phyloP scores from a whole-genome alignment of 345 rosid genomes.

The Erucastrum elatum region DNA sequence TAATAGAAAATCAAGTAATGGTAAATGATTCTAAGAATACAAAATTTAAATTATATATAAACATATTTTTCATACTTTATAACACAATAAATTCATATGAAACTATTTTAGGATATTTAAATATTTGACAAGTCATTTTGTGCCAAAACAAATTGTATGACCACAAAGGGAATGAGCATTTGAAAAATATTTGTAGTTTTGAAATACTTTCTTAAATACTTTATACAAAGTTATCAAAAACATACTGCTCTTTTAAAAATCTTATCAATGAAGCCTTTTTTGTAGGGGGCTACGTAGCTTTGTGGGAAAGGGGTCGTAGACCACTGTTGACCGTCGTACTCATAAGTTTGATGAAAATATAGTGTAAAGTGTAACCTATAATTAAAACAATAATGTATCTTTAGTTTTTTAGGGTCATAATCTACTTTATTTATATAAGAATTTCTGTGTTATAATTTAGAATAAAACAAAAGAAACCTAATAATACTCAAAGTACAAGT shows the following conservation, averaged over 20 bases:
- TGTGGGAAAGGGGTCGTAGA: conserved; percentile 10
- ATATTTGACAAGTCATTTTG: background rate
- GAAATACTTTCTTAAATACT: background rate
- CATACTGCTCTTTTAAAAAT: background rate
- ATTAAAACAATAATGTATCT: background rate
- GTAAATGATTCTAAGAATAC: background rate
- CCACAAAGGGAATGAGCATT: background rate
- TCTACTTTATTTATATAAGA: background rate
- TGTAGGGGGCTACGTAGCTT: conserved; percentile 28
- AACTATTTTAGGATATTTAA: background rate
- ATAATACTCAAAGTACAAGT: background rate
- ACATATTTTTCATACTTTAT: background rate
- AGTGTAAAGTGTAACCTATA: background rate
- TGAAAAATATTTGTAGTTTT: background rate
- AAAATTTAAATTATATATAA: background rate
- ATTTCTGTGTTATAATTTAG: background rate
- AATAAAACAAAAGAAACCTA: background rate
- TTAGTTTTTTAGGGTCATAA: background rate
- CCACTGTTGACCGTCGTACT: conserved; percentile 16
- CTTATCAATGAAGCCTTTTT: background rate
- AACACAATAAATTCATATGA: background rate
- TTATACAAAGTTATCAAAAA: background rate
- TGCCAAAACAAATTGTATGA: background rate
- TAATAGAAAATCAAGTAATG: background rate
- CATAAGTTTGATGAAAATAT: background rate